Base-by-base conservation (phyloP, 2,329 filamentous ascomycete species). In the Bisporella sp. region DNA sequence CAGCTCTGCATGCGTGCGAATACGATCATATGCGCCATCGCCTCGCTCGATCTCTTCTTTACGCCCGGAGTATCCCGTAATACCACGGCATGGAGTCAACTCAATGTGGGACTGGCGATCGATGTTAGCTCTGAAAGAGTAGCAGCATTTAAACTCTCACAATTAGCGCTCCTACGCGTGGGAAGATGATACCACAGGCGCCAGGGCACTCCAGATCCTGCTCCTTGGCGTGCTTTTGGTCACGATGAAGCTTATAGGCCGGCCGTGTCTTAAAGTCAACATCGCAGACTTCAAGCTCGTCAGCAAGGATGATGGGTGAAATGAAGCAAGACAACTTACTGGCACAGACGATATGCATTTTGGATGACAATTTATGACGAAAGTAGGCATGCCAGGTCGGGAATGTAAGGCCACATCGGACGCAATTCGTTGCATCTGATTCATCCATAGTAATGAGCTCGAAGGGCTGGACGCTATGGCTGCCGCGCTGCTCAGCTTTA, bases 231-330 rank as follows among this genome's bases (percentile, higher is more conserved):
- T 39, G 35, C 35, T 51, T 49, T 49, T 45, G 46, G 41, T 46
- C 45, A 13, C 47, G 51, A 31, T 56, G 54, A 5, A 13, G 21
- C 37, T 56, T 51, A 6, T 45, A 42, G 5, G 44, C 54, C 5
- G 47, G 46, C 9, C 48, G 35, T 6, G 42, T 48, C 5, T 46
- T 48, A 31, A 56, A 56, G 8, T 56, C 54, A 3, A 46, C 43
- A 6, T 43, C 46, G 28, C 54, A 56, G 5, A 49, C 21, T 21
- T 21, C 21, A 21, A 21, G 21, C 21, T 21, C 21, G 21, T 21
- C 21, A 21, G 21, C 21, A 21, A 21, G 21, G 21, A 21, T 21
- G 21, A 21, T 21, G 3, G 3, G 21, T 21, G 21, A 21, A 21
- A 21, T 21, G 21, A 21, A 21, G 21, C 21, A 21, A 21, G 3